These are phyloP conservation scores for Limnanthes douglasii DNA, from an alignment of 345 rosid genomes.

Conservation along the genomic window DNA sequence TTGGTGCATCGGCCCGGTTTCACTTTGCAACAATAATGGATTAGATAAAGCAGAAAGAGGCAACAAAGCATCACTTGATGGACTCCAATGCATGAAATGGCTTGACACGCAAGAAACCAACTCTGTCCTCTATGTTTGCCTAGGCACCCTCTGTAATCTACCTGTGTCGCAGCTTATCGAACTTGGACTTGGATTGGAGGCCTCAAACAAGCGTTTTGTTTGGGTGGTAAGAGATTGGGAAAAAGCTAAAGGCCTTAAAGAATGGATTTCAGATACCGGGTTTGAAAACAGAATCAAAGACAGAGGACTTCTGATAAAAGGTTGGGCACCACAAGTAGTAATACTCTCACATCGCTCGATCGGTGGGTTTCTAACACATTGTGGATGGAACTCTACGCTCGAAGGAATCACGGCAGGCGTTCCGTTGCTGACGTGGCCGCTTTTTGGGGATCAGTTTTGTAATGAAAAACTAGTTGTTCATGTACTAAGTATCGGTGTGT, in stretches of 20 bases:
- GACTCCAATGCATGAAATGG: conserved; percentile 21
- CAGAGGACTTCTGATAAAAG: conserved; percentile 28
- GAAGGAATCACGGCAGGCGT: conserved; percentile 30
- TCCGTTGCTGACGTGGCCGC: conserved; percentile 17
- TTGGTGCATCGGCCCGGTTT: conserved; percentile 42
- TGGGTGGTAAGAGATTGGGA: conserved; percentile 27
- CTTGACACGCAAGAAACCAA: conserved; percentile 16
- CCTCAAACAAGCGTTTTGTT: conserved; percentile 27
- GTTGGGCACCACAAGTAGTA: conserved; percentile 46
- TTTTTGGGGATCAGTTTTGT: conserved; percentile 14
- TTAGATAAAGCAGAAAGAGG: conserved; percentile 26
- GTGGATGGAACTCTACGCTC: conserved; percentile 49
- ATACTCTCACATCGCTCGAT: conserved; percentile 28
- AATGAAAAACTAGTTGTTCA: conserved; percentile 14
- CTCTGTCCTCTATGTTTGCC: conserved; percentile 35
- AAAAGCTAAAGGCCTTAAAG: conserved; percentile 7
- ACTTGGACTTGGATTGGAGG: conserved; percentile 33
- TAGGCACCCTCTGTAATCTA: conserved; percentile 28
- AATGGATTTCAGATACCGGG: conserved; percentile 23
- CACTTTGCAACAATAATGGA: conserved; percentile 12
- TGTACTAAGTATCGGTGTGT: conserved; percentile 19
- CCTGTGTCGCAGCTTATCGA: conserved; percentile 22
- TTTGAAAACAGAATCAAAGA: conserved; percentile 23
- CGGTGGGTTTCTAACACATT: conserved; percentile 42
- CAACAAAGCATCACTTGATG: conserved; percentile 14